phyloP scores from a whole-genome alignment of 345 rosid genomes.

The Xanthoceras sorbifolium region DNA sequence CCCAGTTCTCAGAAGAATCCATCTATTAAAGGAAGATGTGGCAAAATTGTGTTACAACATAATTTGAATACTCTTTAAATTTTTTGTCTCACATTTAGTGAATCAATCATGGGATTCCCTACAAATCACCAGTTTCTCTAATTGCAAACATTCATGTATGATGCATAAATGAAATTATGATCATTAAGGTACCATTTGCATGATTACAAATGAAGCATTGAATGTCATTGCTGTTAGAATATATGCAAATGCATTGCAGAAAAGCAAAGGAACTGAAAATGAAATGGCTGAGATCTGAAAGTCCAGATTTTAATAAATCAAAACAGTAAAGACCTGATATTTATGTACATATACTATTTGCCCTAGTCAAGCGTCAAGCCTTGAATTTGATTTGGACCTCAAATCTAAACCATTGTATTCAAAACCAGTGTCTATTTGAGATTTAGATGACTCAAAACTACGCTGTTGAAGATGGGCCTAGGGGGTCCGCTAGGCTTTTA shows the following conservation, averaged over 20 bases:
- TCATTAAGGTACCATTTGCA: neutral
- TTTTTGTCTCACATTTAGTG: neutral
- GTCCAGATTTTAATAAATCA: no score
- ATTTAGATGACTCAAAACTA: no score
- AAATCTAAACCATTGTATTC: no score
- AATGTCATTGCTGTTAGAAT: neutral
- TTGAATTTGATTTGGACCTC: no score
- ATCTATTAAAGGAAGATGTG: constrained; percentile 36
- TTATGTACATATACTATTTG: no score
- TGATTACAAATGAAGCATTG: neutral
- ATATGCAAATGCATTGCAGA: neutral
- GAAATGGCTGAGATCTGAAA: no score
- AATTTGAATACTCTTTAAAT: neutral
- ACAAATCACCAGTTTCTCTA: neutral
- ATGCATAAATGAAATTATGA: neutral
- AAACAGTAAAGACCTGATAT: no score
- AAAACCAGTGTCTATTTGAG: no score
- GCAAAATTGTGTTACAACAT: constrained; percentile 6
- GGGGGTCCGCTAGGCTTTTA: no score
- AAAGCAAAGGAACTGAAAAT: neutral
- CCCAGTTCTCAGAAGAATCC: constrained; percentile 80
- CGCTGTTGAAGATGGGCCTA: no score
- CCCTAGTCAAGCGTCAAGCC: no score
- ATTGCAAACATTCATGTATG: neutral
- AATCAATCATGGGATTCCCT: neutral